Percentiles rank a stretch among this genome's conserved stretches.
Evolutionary conservation across 805 yeast genomes (phyloP).

Genomic region (Yueomyces sp.): DNA sequence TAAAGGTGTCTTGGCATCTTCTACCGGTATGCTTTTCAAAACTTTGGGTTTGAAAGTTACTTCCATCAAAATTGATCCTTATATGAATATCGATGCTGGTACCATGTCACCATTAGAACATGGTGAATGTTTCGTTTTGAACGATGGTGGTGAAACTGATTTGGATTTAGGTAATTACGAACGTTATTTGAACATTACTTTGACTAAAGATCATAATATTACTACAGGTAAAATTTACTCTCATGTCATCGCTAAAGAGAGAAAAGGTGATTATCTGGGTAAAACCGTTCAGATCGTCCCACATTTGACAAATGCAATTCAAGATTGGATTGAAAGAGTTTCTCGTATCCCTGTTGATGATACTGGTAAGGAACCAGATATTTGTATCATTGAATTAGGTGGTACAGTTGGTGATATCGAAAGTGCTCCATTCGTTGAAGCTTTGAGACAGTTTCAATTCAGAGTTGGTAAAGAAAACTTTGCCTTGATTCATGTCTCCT

Average conservation of each 20-base stretch:
- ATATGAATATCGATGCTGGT: slow-evolving; percentile 98
- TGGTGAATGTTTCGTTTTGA: slow-evolving; percentile 95
- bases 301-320: slow-evolving; percentile 92
- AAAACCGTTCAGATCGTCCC: slow-evolving; percentile 99
- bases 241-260: slow-evolving; percentile 84
- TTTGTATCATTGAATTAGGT: slow-evolving; percentile 94
- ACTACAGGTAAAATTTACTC: slow-evolving; percentile 97
- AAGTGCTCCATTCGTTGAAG: slow-evolving; percentile 97
- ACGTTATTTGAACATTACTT: slow-evolving; percentile 85
- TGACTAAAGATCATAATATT: slow-evolving; percentile 89
- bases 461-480: slow-evolving; percentile 90
- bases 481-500: slow-evolving; percentile 90
- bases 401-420: slow-evolving; percentile 99
- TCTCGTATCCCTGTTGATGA: slow-evolving; percentile 84
- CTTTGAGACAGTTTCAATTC: slow-evolving; percentile 96
- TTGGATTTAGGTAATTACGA: slow-evolving; percentile 97
- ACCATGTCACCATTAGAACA: slow-evolving; percentile 99
- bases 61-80: slow-evolving; percentile 96
- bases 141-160: slow-evolving; percentile 99
- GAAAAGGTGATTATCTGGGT: slow-evolving; percentile 95
- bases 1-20: slow-evolving; percentile 94
- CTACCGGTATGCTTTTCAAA: slow-evolving; percentile 89
- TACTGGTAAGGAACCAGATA: slow-evolving; percentile 80
- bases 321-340: slow-evolving; percentile 96
- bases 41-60: slow-evolving; percentile 92